Percentiles rank a stretch among this genome's conserved stretches.
These are phyloP conservation scores for Colletotrichum gloeosporioides DNA, from an alignment of 2,329 filamentous ascomycete species.

Conservation along the genomic window DNA sequence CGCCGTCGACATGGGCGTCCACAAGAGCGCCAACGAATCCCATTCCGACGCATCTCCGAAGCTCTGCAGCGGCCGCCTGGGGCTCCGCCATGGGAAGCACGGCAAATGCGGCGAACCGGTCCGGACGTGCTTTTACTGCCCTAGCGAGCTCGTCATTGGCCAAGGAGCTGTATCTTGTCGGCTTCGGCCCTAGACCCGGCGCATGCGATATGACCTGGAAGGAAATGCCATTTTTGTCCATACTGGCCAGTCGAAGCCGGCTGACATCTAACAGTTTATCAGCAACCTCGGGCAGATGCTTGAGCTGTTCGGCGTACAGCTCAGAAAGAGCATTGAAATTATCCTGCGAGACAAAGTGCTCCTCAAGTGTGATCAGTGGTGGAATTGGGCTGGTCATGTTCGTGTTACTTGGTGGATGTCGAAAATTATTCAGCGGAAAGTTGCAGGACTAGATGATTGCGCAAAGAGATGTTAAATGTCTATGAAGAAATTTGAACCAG, in stretches of 20 bases:
- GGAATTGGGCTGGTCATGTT: not conserved
- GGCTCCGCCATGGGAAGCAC: conserved; percentile 54
- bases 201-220: conserved; percentile 22
- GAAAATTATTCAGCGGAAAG: not conserved
- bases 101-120: not conserved
- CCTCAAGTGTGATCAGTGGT: conserved; percentile 45
- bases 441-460: not conserved
- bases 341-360: conserved; percentile 38
- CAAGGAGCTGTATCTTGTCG: conserved; percentile 27
- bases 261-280: conserved; percentile 27
- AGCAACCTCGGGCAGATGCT: conserved; percentile 23
- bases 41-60: conserved; percentile 58
- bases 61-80: conserved; percentile 51
- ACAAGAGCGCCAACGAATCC: conserved; percentile 68
- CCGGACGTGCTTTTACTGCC: not conserved
- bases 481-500: not conserved
- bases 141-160: conserved; percentile 28
- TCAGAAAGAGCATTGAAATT: conserved; percentile 17
- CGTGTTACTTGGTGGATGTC: not conserved
- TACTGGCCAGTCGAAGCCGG: conserved; percentile 25
- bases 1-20: conserved; percentile 64
- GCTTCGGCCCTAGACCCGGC: conserved; percentile 3
- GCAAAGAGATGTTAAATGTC: not conserved
- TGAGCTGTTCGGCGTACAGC: conserved; percentile 25
- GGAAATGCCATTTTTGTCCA: conserved; percentile 29